phyloP scores from a whole-genome alignment of 495 filamentous ascomycete species.

The Thozetella sp. region DNA sequence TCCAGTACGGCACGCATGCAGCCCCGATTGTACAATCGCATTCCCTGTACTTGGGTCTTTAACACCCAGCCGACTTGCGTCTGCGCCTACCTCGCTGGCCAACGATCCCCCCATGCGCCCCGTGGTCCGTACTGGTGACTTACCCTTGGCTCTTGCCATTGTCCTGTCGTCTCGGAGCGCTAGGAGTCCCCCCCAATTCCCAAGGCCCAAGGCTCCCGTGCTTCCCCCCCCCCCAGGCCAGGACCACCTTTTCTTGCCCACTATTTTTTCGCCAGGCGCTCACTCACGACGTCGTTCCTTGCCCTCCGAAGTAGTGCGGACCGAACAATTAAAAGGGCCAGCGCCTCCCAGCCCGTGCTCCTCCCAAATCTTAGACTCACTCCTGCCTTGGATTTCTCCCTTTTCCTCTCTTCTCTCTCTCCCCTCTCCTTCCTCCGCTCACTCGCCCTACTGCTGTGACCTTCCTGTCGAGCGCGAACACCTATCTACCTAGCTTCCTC shows the following conservation, averaged over 20 bases:
- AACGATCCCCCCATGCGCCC: neutral
- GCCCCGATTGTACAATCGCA: constrained; percentile 1
- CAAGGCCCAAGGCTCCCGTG: neutral
- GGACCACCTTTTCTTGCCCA: neutral
- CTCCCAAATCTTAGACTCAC: constrained; percentile 20
- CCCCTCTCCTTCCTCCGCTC: neutral
- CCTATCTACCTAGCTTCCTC: neutral
- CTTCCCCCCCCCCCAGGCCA: too few relatives aligned
- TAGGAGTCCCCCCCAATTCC: neutral
- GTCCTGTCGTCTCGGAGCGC: neutral
- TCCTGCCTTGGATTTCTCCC: constrained; percentile 11
- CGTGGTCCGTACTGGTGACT: neutral
- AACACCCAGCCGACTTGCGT: neutral
- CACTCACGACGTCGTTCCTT: neutral
- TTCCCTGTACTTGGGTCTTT: neutral
- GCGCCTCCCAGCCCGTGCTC: constrained; percentile 22
- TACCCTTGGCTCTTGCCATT: neutral
- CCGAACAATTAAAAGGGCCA: constrained; percentile 1
- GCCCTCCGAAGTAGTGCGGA: neutral
- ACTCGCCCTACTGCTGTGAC: neutral
- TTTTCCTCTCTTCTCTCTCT: neutral
- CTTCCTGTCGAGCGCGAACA: too few relatives aligned
- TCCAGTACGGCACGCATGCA: constrained; percentile 3
- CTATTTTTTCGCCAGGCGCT: constrained; percentile 5
- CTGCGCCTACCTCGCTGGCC: neutral